A percentile compares a stretch with the other conserved stretches of the same genome.
Evolutionary conservation across 352 stramenopile species (phyloP).

Genomic region (Phytophthora agathidicida): DNA sequence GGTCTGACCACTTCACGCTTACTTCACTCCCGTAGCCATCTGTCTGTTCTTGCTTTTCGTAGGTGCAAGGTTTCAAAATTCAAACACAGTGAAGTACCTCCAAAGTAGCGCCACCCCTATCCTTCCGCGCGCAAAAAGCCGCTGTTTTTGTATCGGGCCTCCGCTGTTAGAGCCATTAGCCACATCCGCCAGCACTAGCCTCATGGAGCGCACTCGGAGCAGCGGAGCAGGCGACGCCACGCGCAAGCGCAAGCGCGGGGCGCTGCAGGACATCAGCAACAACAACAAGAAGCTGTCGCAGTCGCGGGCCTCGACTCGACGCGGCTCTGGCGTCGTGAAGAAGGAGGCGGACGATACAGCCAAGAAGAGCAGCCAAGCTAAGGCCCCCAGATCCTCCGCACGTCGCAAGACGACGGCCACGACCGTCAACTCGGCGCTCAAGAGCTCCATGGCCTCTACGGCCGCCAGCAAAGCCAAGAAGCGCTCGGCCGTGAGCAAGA

Average conservation of each 20-base stretch:
- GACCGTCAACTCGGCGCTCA: constrained; percentile 35
- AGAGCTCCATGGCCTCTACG: constrained; percentile 30
- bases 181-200: not conserved
- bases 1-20: not conserved
- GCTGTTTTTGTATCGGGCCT: constrained; percentile 5
- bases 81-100: constrained; percentile 13
- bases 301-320: not conserved
- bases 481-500: constrained; percentile 22
- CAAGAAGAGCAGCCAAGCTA: constrained; percentile 7
- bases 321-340: constrained; percentile 18
- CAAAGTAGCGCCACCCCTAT: constrained; percentile 1
- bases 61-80: constrained; percentile 29
- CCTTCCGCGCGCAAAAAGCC: constrained; percentile 26
- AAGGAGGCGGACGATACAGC: constrained; percentile 17
- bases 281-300: constrained; percentile 48
- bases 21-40: constrained; percentile 7
- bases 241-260: constrained; percentile 79
- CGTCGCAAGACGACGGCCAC: constrained; percentile 18
- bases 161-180: not conserved
- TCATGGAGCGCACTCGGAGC: constrained; percentile 27
- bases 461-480: constrained; percentile 38
- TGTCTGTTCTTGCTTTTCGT: constrained; percentile 18
- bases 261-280: constrained; percentile 87
- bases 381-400: constrained; percentile 5
- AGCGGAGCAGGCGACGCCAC: constrained; percentile 31